Evolutionary conservation across 164 flowering plant genomes (phyloP).

Genomic region (Stephania yunnanensis): DNA sequence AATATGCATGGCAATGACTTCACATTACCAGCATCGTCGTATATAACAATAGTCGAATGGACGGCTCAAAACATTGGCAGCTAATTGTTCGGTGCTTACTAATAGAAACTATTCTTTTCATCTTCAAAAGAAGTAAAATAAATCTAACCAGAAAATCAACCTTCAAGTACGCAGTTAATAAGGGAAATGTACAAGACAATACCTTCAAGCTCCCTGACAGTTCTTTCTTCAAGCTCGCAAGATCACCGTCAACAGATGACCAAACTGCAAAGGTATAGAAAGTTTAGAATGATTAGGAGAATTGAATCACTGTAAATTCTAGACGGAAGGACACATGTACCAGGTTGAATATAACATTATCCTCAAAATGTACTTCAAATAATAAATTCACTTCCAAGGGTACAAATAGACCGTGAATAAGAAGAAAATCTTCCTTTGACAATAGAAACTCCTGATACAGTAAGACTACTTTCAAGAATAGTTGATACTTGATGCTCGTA

Average conservation of each 20-base stretch:
- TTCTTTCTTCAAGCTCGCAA: constrained; percentile 73
- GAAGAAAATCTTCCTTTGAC: too few relatives aligned
- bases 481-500: too few relatives aligned
- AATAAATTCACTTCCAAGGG: too few relatives aligned
- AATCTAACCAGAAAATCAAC: neutral
- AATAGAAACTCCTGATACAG: too few relatives aligned
- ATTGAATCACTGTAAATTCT: too few relatives aligned
- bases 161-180: too few relatives aligned
- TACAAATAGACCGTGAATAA: too few relatives aligned
- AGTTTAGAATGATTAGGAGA: neutral
- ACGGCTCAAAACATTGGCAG: neutral
- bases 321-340: too few relatives aligned
- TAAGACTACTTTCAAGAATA: too few relatives aligned
- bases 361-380: too few relatives aligned
- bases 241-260: constrained; percentile 93
- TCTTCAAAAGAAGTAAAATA: neutral
- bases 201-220: constrained; percentile 73
- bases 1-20: neutral
- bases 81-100: neutral
- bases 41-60: neutral
- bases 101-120: neutral
- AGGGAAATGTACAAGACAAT: constrained; percentile 4
- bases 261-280: constrained; percentile 53
- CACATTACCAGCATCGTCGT: neutral
- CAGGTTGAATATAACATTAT: too few relatives aligned